phyloP scores from a whole-genome alignment of 2,329 filamentous ascomycete genomes.

The Waltergamsia citrina region DNA sequence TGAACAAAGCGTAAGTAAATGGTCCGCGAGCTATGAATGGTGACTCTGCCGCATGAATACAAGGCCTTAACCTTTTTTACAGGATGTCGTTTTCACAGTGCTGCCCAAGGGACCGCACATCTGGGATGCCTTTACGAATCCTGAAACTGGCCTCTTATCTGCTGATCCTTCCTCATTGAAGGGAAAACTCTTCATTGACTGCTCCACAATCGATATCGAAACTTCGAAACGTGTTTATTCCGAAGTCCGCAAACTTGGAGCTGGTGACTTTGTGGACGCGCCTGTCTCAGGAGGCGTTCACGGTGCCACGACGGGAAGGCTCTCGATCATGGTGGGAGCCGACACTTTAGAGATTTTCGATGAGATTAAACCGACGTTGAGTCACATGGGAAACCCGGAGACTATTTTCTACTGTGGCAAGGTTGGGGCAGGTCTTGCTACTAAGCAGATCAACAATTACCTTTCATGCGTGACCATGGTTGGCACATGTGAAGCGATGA shows the following conservation, averaged over 20 bases:
- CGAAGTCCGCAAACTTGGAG: conserved; percentile 3
- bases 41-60: no score
- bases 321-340: conserved; percentile 10
- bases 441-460: conserved; percentile 10
- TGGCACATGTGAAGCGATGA: conserved; percentile 9
- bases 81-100: background rate
- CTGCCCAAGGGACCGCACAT: background rate
- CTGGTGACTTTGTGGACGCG: conserved; percentile 7
- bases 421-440: conserved; percentile 7
- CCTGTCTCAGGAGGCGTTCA: conserved; percentile 8
- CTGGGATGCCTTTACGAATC: background rate
- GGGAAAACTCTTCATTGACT: background rate
- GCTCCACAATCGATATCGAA: background rate
- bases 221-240: background rate
- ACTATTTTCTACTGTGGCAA: conserved; percentile 8
- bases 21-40: no score
- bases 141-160: background rate
- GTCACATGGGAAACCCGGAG: background rate
- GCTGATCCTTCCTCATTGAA: background rate
- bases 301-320: conserved; percentile 6
- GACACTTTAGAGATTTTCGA: background rate
- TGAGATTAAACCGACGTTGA: background rate
- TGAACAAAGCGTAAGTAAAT: background rate
- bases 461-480: conserved; percentile 9
- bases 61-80: background rate